Percentiles rank a stretch among this genome's conserved stretches.
Evolutionary conservation across 306 rosid species (phyloP).

Genomic region (Vicia sativa): DNA sequence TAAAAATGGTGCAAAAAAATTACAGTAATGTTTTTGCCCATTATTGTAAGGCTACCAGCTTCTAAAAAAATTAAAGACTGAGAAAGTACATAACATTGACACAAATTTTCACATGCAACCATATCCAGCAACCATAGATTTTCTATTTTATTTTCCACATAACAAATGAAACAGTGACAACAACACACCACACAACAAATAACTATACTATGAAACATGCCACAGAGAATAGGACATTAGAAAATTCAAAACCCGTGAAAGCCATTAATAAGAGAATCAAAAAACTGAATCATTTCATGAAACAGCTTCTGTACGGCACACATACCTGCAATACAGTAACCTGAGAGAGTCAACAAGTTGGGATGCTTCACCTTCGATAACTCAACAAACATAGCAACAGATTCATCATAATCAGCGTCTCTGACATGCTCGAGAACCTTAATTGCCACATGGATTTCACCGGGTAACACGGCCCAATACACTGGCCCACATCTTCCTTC

Average conservation of each 20-base stretch:
- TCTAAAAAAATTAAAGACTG: background rate
- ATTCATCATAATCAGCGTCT: constrained; percentile 55
- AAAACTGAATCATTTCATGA: constrained; percentile 10
- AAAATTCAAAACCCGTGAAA: constrained; percentile 52
- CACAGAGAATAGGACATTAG: constrained; percentile 27
- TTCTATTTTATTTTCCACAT: background rate
- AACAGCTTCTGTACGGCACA: constrained; percentile 20
- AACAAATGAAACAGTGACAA: constrained; percentile 33
- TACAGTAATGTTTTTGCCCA: constrained; percentile 5
- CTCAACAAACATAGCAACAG: constrained; percentile 58
- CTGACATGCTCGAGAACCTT: constrained; percentile 76
- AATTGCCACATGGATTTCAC: constrained; percentile 91
- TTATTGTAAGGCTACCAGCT: background rate
- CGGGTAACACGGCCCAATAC: constrained; percentile 76
- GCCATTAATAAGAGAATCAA: constrained; percentile 38
- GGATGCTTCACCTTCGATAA: constrained; percentile 73
- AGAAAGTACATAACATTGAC: constrained; percentile 21
- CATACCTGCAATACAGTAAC: constrained; percentile 95
- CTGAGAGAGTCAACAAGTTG: constrained; percentile 78
- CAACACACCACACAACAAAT: constrained; percentile 12
- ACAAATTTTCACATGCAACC: constrained; percentile 37
- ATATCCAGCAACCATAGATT: constrained; percentile 33
- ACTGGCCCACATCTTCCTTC: constrained; percentile 91
- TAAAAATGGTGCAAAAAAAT: background rate
- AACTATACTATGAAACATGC: constrained; percentile 31